Percentiles rank a stretch among this genome's conserved stretches.
Conservation (phyloP, 352 stramenopile species). For the Pythium sp. region DNA sequence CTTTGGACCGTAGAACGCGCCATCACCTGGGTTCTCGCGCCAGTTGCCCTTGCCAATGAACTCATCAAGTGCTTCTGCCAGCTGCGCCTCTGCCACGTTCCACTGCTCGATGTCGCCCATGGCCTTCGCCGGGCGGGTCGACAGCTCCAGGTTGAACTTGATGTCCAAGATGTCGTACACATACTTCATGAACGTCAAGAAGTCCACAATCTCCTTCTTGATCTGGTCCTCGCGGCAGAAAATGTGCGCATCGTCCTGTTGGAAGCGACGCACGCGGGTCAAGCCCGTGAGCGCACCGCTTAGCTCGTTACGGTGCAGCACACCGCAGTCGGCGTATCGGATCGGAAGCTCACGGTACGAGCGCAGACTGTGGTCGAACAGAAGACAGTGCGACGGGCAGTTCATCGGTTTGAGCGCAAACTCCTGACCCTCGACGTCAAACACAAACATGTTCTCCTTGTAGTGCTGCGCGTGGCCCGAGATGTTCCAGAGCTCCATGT, state of each 20-base stretch:
- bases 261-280: constrained; percentile 97
- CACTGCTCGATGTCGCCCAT: constrained; percentile 94
- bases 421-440: constrained; percentile 78
- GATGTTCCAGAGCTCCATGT: constrained; percentile 97
- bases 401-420: constrained; percentile 99
- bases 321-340: constrained; percentile 94
- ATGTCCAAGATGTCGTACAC: constrained; percentile 96
- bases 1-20: constrained; percentile 97
- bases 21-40: constrained; percentile 92
- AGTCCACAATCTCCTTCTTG: constrained; percentile 93
- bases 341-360: constrained; percentile 96
- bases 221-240: constrained; percentile 96
- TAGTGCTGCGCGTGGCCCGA: constrained; percentile 98
- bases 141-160: constrained; percentile 91
- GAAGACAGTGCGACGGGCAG: constrained; percentile 96
- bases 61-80: constrained; percentile 58
- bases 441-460: constrained; percentile 95
- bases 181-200: constrained; percentile 92
- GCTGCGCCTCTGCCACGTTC: constrained; percentile 87
- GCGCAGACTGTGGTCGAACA: constrained; percentile 95
- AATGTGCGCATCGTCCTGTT: constrained; percentile 98
- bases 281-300: constrained; percentile 95
- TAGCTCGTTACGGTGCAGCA: constrained; percentile 94
- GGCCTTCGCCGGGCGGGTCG: constrained; percentile 93
- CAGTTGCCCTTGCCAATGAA: constrained; percentile 49